A percentile compares a stretch with the other conserved stretches of the same genome.
Evolutionary conservation across 345 rosid species (phyloP).

Genomic region (Rhizophora mangle): DNA sequence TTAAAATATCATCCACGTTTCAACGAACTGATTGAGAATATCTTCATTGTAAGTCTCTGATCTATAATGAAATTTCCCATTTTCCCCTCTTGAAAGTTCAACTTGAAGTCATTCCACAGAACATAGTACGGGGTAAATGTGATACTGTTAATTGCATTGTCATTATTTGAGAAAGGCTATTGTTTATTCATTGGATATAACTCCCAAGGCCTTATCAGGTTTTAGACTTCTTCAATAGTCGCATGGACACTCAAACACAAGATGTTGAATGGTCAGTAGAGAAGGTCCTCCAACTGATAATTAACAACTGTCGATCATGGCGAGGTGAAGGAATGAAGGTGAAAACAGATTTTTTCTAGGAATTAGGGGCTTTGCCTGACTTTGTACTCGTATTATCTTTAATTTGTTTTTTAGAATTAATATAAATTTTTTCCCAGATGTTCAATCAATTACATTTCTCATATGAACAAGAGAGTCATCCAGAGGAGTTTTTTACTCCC

Average conservation of each 20-base stretch:
- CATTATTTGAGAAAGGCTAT: too few species aligned
- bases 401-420: neutral
- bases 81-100: neutral
- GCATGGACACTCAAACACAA: conserved; percentile 80
- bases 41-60: conserved; percentile 51
- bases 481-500: conserved; percentile 95
- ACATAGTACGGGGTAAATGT: too few species aligned
- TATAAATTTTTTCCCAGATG: conserved; percentile 50
- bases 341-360: neutral
- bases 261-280: conserved; percentile 97
- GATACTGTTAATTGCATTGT: too few species aligned
- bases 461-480: conserved; percentile 96
- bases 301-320: conserved; percentile 79
- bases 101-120: neutral
- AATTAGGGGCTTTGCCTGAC: neutral
- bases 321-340: conserved; percentile 98
- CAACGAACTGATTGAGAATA: conserved; percentile 84
- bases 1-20: conserved; percentile 86
- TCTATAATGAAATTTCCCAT: neutral
- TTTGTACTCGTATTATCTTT: neutral
- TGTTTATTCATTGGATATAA: neutral
- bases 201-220: conserved; percentile 44
- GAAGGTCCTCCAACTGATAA: conserved; percentile 78
- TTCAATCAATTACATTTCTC: conserved; percentile 94
- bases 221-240: conserved; percentile 83